These are phyloP conservation scores for Rhodotorula sp. DNA, from an alignment of 1,284 basidiomycete genomes.

Conservation along the genomic window DNA sequence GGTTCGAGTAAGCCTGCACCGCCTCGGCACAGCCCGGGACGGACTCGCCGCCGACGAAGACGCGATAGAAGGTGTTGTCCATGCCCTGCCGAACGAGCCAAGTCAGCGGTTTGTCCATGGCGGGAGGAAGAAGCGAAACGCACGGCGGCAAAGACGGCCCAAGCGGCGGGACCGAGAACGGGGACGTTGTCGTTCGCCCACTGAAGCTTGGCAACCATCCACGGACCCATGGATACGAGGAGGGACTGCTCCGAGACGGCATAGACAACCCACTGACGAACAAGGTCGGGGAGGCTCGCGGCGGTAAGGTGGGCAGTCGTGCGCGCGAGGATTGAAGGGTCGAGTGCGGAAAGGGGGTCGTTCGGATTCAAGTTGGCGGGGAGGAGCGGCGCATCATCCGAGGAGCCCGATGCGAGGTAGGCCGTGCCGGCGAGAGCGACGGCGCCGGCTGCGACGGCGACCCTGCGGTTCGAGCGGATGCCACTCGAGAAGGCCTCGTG, in stretches of 20 bases:
- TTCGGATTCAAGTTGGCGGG: slow-evolving; percentile 15
- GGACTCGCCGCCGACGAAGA: slow-evolving; percentile 45
- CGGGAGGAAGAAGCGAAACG: slow-evolving; percentile 1
- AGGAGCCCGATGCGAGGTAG: neutral
- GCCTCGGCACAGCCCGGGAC: slow-evolving; percentile 38
- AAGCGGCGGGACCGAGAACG: slow-evolving; percentile 38
- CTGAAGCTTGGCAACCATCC: slow-evolving; percentile 40
- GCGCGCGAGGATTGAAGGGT: slow-evolving; percentile 21
- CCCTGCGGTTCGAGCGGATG: neutral
- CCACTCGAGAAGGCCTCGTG: neutral
- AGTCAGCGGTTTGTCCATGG: neutral
- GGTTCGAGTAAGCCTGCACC: slow-evolving; percentile 30
- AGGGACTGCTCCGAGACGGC: slow-evolving; percentile 32
- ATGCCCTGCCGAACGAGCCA: slow-evolving; percentile 30
- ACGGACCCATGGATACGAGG: slow-evolving; percentile 42
- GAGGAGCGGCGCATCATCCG: neutral
- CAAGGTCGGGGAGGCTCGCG: slow-evolving; percentile 32
- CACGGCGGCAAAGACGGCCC: slow-evolving; percentile 40
- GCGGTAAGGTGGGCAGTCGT: slow-evolving; percentile 40
- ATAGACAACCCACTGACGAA: slow-evolving; percentile 46
- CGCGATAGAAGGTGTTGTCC: slow-evolving; percentile 44
- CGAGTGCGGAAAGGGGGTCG: slow-evolving; percentile 42
- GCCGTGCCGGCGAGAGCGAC: slow-evolving; percentile 16
- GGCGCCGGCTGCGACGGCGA: neutral
- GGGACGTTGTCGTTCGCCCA: slow-evolving; percentile 43